Conservation (phyloP, 1,284 basidiomycete genomes). For the Kwoniella shivajii region DNA sequence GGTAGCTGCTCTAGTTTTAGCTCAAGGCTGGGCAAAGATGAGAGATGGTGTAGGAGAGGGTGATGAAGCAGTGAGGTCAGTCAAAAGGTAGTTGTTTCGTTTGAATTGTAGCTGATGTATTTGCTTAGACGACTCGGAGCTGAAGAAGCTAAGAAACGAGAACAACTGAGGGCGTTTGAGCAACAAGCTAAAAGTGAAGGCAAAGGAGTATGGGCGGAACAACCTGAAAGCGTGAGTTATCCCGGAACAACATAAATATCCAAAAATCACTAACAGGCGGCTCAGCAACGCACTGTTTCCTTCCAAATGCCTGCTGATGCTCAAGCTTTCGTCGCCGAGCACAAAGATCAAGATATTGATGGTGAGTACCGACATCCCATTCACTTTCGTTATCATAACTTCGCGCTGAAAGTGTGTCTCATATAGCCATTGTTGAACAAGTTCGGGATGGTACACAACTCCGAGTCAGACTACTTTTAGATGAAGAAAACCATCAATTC, state of each 20-base stretch:
- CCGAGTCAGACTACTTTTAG: constrained; percentile 82
- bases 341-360: constrained; percentile 87
- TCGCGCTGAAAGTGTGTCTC: background rate
- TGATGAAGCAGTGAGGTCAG: constrained; percentile 46
- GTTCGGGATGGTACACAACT: constrained; percentile 92
- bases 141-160: constrained; percentile 72
- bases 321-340: constrained; percentile 82
- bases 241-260: background rate
- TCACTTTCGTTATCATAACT: background rate
- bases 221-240: constrained; percentile 62
- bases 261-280: background rate
- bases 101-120: background rate
- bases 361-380: constrained; percentile 58
- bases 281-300: constrained; percentile 70
- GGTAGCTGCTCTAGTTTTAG: constrained; percentile 74
- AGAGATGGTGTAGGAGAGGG: constrained; percentile 67
- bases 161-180: constrained; percentile 62
- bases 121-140: constrained; percentile 58
- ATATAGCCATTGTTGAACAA: constrained; percentile 82
- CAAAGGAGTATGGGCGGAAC: constrained; percentile 81
- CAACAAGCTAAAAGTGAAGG: constrained; percentile 74
- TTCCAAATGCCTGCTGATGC: constrained; percentile 90
- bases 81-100: background rate
- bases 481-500: constrained; percentile 73
- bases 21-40: constrained; percentile 86